Percentiles rank a stretch among this genome's conserved stretches.
phyloP scores from a whole-genome alignment of 2,329 filamentous ascomycete species.

The Phialophora expanda region DNA sequence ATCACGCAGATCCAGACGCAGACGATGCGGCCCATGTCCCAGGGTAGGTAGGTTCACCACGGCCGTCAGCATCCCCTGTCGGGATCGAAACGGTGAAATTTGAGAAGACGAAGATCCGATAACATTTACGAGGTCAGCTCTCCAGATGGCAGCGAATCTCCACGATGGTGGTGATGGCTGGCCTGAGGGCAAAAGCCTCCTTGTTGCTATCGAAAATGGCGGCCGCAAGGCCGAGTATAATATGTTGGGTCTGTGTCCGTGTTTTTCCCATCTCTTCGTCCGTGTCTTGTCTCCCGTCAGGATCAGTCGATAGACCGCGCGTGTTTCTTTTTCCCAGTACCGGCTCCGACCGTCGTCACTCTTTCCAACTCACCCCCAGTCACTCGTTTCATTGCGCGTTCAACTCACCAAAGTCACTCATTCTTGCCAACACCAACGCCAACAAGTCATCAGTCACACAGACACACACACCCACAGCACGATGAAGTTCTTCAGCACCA shows the following conservation, averaged over 20 bases:
- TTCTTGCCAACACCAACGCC: not conserved
- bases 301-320: conserved; percentile 4
- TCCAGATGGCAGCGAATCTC: not conserved
- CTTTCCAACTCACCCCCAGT: conserved; percentile 3
- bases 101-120: not conserved
- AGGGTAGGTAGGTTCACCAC: too few relatives aligned
- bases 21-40: too few relatives aligned
- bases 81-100: not conserved
- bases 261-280: not conserved
- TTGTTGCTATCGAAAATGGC: not conserved
- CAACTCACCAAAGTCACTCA: conserved; percentile 14
- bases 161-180: not conserved
- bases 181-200: not conserved
- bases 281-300: not conserved
- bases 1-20: not conserved
- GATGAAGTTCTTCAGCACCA: conserved; percentile 21
- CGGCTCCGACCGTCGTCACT: conserved; percentile 3
- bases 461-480: too few relatives aligned
- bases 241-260: not conserved
- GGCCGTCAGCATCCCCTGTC: conserved; percentile 3
- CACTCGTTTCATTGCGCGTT: conserved; percentile 2
- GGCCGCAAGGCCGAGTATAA: not conserved
- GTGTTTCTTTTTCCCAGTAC: not conserved
- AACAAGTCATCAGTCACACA: too few relatives aligned
- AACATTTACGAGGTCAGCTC: not conserved